Evolutionary conservation across 306 rosid genomes (phyloP).

Genomic region (Chamaecrista fasciculata): DNA sequence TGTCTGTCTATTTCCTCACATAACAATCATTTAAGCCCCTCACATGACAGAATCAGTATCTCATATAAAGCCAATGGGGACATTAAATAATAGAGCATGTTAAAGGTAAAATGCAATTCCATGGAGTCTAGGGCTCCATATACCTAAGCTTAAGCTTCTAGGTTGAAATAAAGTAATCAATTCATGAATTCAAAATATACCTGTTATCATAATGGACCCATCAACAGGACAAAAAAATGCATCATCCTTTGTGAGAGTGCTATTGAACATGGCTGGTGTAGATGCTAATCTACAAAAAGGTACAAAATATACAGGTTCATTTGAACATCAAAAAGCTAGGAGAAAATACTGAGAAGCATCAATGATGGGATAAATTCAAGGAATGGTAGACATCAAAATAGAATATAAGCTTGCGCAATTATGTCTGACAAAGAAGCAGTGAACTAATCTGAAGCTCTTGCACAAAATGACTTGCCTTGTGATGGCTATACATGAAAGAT

Average conservation of each 20-base stretch:
- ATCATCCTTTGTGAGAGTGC: slow-evolving; percentile 74
- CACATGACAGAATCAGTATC: too few relatives aligned
- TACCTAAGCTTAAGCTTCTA: background rate
- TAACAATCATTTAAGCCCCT: too few relatives aligned
- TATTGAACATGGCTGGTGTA: slow-evolving; percentile 95
- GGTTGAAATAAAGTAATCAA: slow-evolving; percentile 16
- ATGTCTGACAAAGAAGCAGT: background rate
- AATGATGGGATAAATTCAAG: slow-evolving; percentile 10
- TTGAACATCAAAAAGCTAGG: slow-evolving; percentile 10
- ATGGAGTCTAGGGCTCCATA: background rate
- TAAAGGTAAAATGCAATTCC: background rate
- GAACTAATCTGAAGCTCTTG: background rate
- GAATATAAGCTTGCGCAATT: background rate
- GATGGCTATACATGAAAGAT: slow-evolving; percentile 11
- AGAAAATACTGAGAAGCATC: slow-evolving; percentile 1
- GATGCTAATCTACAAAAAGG: slow-evolving; percentile 72
- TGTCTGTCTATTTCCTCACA: too few relatives aligned
- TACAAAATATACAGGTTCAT: slow-evolving; percentile 23
- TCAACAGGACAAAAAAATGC: slow-evolving; percentile 68
- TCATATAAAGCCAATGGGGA: slow-evolving; percentile 7
- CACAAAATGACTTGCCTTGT: background rate
- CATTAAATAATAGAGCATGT: slow-evolving; percentile 10
- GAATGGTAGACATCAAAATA: slow-evolving; percentile 15
- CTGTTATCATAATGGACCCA: slow-evolving; percentile 94
- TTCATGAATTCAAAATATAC: slow-evolving; percentile 38